phyloP scores from a whole-genome alignment of 495 filamentous ascomycete species.

The Aspergillus homomorphus region DNA sequence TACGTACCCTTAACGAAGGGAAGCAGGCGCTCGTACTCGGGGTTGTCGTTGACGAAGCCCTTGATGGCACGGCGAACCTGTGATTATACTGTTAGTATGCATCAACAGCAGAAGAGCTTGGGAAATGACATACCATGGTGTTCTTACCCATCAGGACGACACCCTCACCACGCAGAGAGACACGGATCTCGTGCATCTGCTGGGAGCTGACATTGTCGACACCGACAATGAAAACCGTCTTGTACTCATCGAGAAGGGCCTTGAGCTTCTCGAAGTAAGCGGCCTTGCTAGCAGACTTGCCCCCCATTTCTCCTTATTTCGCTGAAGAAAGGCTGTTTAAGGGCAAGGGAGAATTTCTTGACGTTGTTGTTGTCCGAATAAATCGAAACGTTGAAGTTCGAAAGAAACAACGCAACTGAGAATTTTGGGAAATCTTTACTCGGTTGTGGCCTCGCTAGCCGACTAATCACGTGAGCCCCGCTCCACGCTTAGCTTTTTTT shows the following conservation, averaged over 20 bases:
- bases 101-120: background rate
- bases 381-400: slow-evolving; percentile 25
- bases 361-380: slow-evolving; percentile 28
- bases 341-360: slow-evolving; percentile 53
- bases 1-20: slow-evolving; percentile 82
- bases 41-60: slow-evolving; percentile 85
- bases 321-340: slow-evolving; percentile 97
- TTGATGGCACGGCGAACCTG: slow-evolving; percentile 95
- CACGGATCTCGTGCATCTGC: slow-evolving; percentile 99
- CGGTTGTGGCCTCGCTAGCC: slow-evolving; percentile 43
- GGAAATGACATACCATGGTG: slow-evolving; percentile 74
- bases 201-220: slow-evolving; percentile 97
- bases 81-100: slow-evolving; percentile 17
- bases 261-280: slow-evolving; percentile 99
- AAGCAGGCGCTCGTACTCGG: slow-evolving; percentile 95
- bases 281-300: slow-evolving; percentile 89
- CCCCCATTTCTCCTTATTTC: slow-evolving; percentile 97
- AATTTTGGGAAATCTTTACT: slow-evolving; percentile 32
- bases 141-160: slow-evolving; percentile 99
- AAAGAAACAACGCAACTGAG: slow-evolving; percentile 10
- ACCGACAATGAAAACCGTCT: slow-evolving; percentile 92
- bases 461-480: slow-evolving; percentile 37
- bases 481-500: background rate
- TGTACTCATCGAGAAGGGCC: slow-evolving; percentile 85
- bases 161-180: slow-evolving; percentile 78